phyloP scores from a whole-genome alignment of 2,329 filamentous ascomycete genomes.

The Paecilomyces dactylethromorphus region DNA sequence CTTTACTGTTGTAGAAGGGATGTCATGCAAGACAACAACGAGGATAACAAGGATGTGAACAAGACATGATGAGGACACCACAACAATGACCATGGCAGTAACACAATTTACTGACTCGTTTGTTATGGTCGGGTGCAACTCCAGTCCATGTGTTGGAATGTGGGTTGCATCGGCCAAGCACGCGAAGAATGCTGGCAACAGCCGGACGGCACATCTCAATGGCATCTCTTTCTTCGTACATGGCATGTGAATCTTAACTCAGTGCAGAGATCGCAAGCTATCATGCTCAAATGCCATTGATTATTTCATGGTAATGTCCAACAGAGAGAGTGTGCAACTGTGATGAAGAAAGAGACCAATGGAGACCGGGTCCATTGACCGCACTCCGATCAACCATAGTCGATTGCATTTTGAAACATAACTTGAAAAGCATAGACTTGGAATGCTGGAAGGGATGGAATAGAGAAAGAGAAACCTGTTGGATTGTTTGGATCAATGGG shows the following conservation, averaged over 20 bases:
- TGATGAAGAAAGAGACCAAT: background rate
- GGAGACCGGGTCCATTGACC: background rate
- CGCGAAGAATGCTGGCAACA: conserved; percentile 23
- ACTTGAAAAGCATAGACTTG: background rate
- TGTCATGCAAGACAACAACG: background rate
- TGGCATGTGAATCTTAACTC: background rate
- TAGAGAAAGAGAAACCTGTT: background rate
- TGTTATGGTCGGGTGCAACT: conserved; percentile 20
- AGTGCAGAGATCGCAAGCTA: background rate
- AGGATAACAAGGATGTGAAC: background rate
- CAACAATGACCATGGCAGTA: background rate
- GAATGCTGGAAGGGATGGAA: background rate
- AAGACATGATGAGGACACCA: background rate
- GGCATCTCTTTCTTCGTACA: background rate
- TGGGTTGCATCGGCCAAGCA: conserved; percentile 17
- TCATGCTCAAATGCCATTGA: background rate
- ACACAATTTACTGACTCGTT: conserved; percentile 11
- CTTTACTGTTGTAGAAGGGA: conserved; percentile 2
- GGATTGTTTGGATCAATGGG: background rate
- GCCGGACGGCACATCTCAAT: conserved; percentile 2
- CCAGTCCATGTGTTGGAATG: conserved; percentile 17
- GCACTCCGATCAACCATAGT: background rate
- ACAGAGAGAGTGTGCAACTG: background rate
- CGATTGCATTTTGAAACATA: background rate
- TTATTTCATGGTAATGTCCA: background rate